Percentiles rank a stretch among this genome's conserved stretches.
These are phyloP conservation scores for Pedinophyceae sp. DNA, from an alignment of 139 green algal genomes.

Conservation along the genomic window DNA sequence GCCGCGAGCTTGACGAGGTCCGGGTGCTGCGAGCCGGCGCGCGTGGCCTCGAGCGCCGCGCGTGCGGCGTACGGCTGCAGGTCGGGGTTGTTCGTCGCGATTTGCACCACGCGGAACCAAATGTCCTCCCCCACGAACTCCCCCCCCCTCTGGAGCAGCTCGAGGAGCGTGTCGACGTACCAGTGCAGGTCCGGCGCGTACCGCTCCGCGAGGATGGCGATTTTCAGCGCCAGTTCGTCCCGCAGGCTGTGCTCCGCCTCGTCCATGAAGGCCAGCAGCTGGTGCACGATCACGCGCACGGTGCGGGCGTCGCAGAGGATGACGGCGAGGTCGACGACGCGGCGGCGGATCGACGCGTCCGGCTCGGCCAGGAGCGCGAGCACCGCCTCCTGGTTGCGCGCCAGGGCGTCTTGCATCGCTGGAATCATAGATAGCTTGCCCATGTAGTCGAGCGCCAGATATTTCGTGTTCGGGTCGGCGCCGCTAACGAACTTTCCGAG, in stretches of 20 bases:
- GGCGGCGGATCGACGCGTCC: slow-evolving; percentile 75
- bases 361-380: slow-evolving; percentile 46
- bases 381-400: neutral
- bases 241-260: slow-evolving; percentile 75
- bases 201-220: slow-evolving; percentile 88
- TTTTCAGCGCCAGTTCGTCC: slow-evolving; percentile 94
- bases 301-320: slow-evolving; percentile 64
- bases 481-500: slow-evolving; percentile 26
- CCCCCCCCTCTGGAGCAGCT: slow-evolving; percentile 77
- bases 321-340: slow-evolving; percentile 85
- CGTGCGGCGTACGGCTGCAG: slow-evolving; percentile 72
- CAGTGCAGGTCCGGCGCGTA: slow-evolving; percentile 52
- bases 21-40: slow-evolving; percentile 12
- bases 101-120: slow-evolving; percentile 87
- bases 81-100: slow-evolving; percentile 80
- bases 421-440: slow-evolving; percentile 1
- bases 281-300: slow-evolving; percentile 50
- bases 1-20: slow-evolving; percentile 49
- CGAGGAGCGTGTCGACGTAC: slow-evolving; percentile 81
- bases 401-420: neutral
- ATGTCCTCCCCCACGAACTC: slow-evolving; percentile 87
- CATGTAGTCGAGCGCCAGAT: slow-evolving; percentile 83
- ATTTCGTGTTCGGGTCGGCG: slow-evolving; percentile 78
- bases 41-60: slow-evolving; percentile 6
- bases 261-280: slow-evolving; percentile 69